A percentile compares a stretch with the other conserved stretches of the same genome.
phyloP scores from a whole-genome alignment of 257 asterid species.

The Euphrasia confusa region DNA sequence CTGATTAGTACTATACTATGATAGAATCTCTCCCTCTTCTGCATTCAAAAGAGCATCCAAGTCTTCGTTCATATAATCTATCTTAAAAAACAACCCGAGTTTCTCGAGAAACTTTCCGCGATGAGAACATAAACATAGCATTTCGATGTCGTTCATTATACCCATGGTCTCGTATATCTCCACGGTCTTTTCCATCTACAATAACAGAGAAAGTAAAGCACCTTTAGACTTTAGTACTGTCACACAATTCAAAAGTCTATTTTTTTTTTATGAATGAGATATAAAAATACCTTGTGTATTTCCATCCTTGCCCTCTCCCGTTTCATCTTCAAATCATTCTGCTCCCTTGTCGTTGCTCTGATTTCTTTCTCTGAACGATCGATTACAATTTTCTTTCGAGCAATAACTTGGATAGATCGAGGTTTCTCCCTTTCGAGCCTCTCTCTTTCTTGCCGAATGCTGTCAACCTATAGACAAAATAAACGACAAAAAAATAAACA shows the following conservation, averaged over 20 bases:
- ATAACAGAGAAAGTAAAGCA: background rate
- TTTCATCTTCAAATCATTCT: constrained; percentile 33
- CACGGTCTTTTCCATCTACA: constrained; percentile 51
- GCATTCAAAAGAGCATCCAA: constrained; percentile 22
- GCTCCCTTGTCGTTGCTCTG: no score
- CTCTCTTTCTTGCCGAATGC: constrained; percentile 50
- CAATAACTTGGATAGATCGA: no score
- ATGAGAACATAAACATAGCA: constrained; percentile 29
- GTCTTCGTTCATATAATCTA: constrained; percentile 42
- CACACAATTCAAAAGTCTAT: no score
- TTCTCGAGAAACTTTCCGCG: constrained; percentile 34
- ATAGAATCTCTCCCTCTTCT: constrained; percentile 62
- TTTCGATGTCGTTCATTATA: constrained; percentile 42
- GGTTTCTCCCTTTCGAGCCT: constrained; percentile 43
- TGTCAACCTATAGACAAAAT: constrained; percentile 33
- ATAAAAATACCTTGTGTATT: constrained; percentile 39
- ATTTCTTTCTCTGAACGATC: no score
- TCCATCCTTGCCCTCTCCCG: constrained; percentile 51
- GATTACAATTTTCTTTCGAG: no score
- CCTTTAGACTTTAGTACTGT: no score
- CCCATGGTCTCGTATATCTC: constrained; percentile 35
- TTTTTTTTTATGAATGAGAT: no score
- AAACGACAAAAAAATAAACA: no score
- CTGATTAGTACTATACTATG: no score
- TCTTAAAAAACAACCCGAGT: constrained; percentile 52